These are phyloP conservation scores for Dothidotthia symphoricarpi DNA, from an alignment of 2,329 filamentous ascomycete species.

Conservation along the genomic window DNA sequence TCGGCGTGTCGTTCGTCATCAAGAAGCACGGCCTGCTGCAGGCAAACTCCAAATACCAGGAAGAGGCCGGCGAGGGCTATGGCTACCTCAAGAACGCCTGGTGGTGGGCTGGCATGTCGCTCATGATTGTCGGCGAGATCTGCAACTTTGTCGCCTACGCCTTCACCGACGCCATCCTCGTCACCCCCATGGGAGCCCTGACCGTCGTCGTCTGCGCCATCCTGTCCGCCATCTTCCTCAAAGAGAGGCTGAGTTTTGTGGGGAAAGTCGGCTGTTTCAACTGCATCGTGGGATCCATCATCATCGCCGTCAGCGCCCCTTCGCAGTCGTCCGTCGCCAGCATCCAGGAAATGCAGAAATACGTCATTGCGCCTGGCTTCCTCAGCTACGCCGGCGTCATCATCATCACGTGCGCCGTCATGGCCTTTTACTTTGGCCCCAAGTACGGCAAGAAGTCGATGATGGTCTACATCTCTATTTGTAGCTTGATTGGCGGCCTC, in stretches of 20 bases:
- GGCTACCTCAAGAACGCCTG: conserved; percentile 92
- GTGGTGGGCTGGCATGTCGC: conserved; percentile 94
- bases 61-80: conserved; percentile 93
- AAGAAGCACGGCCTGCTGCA: conserved; percentile 90
- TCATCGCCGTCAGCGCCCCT: conserved; percentile 94
- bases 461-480: conserved; percentile 95
- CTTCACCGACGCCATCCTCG: conserved; percentile 93
- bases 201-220: conserved; percentile 91
- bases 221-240: conserved; percentile 89
- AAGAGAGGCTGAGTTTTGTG: conserved; percentile 91
- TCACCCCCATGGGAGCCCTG: conserved; percentile 86
- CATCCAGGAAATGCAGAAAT: conserved; percentile 90
- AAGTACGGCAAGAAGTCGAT: conserved; percentile 94
- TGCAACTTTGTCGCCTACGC: conserved; percentile 98
- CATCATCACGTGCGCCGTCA: conserved; percentile 67
- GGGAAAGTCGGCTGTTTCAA: conserved; percentile 95
- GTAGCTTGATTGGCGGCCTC: conserved; percentile 88
- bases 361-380: conserved; percentile 83
- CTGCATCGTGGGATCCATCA: conserved; percentile 87
- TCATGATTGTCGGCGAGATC: conserved; percentile 95
- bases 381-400: conserved; percentile 80
- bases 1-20: conserved; percentile 90
- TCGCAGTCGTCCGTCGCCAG: conserved; percentile 77
- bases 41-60: conserved; percentile 94
- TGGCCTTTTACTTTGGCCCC: conserved; percentile 78